Evolutionary conservation across 1,284 basidiomycete genomes (phyloP).

Genomic region (Anthracocystis setariae): DNA sequence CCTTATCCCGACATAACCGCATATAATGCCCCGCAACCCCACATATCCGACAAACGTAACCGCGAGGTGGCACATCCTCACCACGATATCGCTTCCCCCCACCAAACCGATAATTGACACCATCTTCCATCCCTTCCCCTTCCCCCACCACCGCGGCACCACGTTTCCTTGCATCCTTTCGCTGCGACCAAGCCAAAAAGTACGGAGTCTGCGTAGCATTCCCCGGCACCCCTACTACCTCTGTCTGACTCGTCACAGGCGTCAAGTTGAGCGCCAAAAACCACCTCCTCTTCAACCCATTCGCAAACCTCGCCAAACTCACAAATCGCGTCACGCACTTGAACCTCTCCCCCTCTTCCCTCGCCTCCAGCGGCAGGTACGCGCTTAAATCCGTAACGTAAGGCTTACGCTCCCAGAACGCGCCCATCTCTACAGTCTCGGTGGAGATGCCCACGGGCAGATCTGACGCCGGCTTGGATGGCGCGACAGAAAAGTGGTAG

Average conservation of each 20-base stretch:
- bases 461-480: slow-evolving; percentile 1
- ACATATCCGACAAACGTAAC: slow-evolving; percentile 56
- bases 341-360: slow-evolving; percentile 8
- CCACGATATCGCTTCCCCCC: slow-evolving; percentile 15
- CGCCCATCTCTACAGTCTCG: slow-evolving; percentile 39
- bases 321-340: slow-evolving; percentile 57
- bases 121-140: slow-evolving; percentile 5
- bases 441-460: slow-evolving; percentile 29
- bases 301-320: slow-evolving; percentile 56
- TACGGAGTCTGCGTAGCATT: slow-evolving; percentile 43
- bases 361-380: slow-evolving; percentile 10
- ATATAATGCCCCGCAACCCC: slow-evolving; percentile 47
- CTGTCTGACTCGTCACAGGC: slow-evolving; percentile 19
- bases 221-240: slow-evolving; percentile 7
- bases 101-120: slow-evolving; percentile 40
- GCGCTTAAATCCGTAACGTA: slow-evolving; percentile 48
- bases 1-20: slow-evolving; percentile 42
- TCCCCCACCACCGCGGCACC: slow-evolving; percentile 3
- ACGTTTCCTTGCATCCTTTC: slow-evolving; percentile 1
- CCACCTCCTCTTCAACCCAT: slow-evolving; percentile 60
- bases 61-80: slow-evolving; percentile 42
- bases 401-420: slow-evolving; percentile 63
- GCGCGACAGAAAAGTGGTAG: slow-evolving; percentile 61
- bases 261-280: slow-evolving; percentile 61
- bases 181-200: slow-evolving; percentile 3